phyloP scores from a whole-genome alignment of 306 rosid genomes.

The Dalbergia cultrata region DNA sequence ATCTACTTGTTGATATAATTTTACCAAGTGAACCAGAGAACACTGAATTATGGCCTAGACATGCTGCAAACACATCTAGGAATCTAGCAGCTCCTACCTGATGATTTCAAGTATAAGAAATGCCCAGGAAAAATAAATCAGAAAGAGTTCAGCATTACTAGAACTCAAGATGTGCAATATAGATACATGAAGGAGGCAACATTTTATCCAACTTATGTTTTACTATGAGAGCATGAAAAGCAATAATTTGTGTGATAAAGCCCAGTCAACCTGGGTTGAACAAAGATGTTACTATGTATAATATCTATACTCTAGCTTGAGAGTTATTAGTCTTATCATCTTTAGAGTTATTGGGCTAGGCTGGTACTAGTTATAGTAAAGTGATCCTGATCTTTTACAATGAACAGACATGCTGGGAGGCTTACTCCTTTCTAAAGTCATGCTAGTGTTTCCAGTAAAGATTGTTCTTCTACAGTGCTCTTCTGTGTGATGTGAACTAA shows the following conservation, averaged over 20 bases:
- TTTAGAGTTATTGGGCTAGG: neutral
- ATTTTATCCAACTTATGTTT: neutral
- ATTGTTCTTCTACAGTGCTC: neutral
- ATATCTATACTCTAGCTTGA: slow-evolving; percentile 10
- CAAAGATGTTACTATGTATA: slow-evolving; percentile 18
- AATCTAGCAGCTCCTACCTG: slow-evolving; percentile 84
- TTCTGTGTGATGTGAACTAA: neutral
- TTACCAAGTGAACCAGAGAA: slow-evolving; percentile 83
- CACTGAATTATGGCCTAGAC: slow-evolving; percentile 82
- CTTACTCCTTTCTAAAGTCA: slow-evolving; percentile 4
- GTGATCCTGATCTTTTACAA: neutral
- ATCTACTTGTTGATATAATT: slow-evolving; percentile 60
- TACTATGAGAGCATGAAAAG: slow-evolving; percentile 16
- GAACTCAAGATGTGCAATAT: slow-evolving; percentile 29
- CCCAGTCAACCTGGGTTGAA: slow-evolving; percentile 18
- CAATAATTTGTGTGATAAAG: slow-evolving; percentile 23
- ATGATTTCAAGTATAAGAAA: slow-evolving; percentile 47
- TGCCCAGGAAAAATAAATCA: slow-evolving; percentile 26
- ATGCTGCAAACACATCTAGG: slow-evolving; percentile 78
- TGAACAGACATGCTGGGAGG: neutral
- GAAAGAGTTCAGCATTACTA: slow-evolving; percentile 16
- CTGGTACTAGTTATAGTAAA: neutral
- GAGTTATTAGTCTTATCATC: slow-evolving; percentile 9
- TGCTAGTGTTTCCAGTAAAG: neutral
- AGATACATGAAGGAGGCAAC: slow-evolving; percentile 11